These are phyloP conservation scores for Cupressus sempervirens DNA, from an alignment of 75 land plant genomes.

Conservation along the genomic window DNA sequence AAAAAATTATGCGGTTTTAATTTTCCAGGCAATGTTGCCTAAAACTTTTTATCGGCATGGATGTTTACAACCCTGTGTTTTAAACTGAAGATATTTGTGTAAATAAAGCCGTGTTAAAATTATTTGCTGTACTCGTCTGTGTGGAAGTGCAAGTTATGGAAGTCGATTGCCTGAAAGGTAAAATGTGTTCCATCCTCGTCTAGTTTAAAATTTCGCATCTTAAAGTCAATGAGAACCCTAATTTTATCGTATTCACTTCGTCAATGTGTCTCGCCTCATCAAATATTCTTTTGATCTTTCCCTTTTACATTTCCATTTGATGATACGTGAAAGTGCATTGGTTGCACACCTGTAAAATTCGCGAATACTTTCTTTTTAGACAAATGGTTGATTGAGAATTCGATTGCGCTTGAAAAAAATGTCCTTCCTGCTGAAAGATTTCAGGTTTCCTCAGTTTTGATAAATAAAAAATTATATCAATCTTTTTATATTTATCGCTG, in stretches of 20 bases:
- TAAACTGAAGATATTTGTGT: too few relatives aligned
- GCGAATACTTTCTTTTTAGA: neutral
- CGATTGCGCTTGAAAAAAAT: neutral
- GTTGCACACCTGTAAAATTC: neutral
- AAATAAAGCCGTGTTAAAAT: too few relatives aligned
- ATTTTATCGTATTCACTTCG: neutral
- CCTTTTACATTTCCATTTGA: neutral
- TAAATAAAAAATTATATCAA: too few relatives aligned
- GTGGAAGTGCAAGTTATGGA: neutral
- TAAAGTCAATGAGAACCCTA: neutral
- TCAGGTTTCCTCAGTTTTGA: neutral
- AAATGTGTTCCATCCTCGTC: too few relatives aligned
- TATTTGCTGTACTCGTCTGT: too few relatives aligned
- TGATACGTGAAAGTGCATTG: neutral
- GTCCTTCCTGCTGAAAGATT: neutral
- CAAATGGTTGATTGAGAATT: neutral
- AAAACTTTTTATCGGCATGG: too few relatives aligned
- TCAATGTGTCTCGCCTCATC: too few relatives aligned
- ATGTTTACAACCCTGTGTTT: too few relatives aligned
- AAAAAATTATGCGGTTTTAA: too few relatives aligned
- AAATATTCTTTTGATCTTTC: too few relatives aligned
- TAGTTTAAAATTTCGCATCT: neutral
- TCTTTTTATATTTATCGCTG: too few relatives aligned
- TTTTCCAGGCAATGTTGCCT: too few relatives aligned
- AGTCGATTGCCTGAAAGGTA: neutral